Evolutionary conservation across 2,329 filamentous ascomycete genomes (phyloP), one percentile per base, ranked within the genome.

Genomic region (Blastomyces parvus): DNA sequence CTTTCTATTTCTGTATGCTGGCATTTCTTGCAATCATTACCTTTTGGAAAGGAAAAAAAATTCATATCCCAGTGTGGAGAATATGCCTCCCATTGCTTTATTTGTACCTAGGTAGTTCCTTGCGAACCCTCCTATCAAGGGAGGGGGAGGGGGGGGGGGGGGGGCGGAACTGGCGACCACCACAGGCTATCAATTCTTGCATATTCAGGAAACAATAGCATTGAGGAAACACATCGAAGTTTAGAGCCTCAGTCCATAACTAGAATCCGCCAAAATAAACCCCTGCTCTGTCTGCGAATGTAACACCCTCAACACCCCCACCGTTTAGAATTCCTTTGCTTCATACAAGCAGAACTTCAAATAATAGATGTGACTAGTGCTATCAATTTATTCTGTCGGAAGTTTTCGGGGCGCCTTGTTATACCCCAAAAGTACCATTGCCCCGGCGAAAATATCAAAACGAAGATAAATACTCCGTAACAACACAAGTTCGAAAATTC

Each of bases 391-490:
- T 36, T 36, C 7, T 9, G 33, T 36, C 33, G 9, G 33, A 7
- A 36, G 33, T 36, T 9, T 36, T 36, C 33, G 8, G 33, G 33
- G 27, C 27, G 27, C 27, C 4, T 30, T 30, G 4, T 30, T 30
- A 4, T 30, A 30, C 27, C 27, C 27, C 4, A 30, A 30, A 30
- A 30, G 4, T 30, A 4, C 27, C 27, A 2, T 30, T 36, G 33
- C 33, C 40, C 40, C 1, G 40, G 40, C 66, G 62, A 67, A 64
- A 52, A 66, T 65, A 36, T 3, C n/a, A 4, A 27, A 27, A 17
- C 4, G 30, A 19, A 33, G 17, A 17, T 19, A 19, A n/a, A 30
- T 30, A 30, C 27, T 30, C 27, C n/a, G 8, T 33, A 33, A 33
- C 30, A 33, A 33, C 4, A 33, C 3, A 6, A 6, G 30, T 33